These are phyloP conservation scores for Citrus hindsii DNA, from an alignment of 345 rosid species.

Conservation along the genomic window DNA sequence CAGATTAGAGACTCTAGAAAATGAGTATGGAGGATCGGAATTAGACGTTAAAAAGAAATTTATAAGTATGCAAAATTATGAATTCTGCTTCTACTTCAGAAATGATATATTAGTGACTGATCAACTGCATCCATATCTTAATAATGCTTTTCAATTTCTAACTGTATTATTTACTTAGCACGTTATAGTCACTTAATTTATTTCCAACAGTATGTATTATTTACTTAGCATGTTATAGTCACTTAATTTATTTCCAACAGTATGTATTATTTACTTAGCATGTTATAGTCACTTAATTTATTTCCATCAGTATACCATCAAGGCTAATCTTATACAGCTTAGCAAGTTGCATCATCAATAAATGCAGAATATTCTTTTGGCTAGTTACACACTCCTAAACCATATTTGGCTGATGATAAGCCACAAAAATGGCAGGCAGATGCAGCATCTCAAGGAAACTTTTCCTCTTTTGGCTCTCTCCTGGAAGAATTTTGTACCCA, in stretches of 20 bases:
- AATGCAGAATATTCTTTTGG: neutral
- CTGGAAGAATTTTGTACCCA: neutral
- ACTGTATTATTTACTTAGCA: neutral
- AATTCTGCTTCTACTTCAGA: neutral
- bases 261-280: neutral
- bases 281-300: neutral
- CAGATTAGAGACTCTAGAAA: slow-evolving; percentile 10
- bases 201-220: neutral
- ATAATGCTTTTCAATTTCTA: neutral
- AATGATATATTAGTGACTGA: neutral
- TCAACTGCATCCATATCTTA: neutral
- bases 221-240: neutral
- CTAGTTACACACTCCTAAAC: neutral
- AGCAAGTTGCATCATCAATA: neutral
- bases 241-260: neutral
- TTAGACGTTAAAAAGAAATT: neutral
- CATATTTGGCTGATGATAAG: neutral
- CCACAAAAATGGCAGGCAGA: neutral
- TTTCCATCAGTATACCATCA: neutral
- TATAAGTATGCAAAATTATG: neutral
- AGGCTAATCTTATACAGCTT: too few relatives aligned
- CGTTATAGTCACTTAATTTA: neutral
- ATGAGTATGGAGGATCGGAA: neutral
- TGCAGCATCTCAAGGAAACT: neutral
- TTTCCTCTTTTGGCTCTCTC: neutral